phyloP scores from a whole-genome alignment of 495 filamentous ascomycete genomes.

The Viridothelium virens region DNA sequence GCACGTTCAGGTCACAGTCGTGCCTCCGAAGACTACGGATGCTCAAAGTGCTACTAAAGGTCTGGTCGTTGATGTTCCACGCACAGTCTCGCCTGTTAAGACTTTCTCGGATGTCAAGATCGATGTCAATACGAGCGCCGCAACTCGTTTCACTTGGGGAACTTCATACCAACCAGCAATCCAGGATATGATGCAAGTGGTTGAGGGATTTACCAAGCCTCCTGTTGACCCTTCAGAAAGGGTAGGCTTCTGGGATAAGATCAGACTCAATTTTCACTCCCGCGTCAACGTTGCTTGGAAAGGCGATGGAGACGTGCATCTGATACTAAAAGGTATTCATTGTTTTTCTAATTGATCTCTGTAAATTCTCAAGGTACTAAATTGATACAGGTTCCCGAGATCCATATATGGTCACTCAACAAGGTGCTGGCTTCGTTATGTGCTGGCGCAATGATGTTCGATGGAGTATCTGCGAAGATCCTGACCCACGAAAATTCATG shows the following conservation, averaged over 20 bases:
- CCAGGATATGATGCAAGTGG: slow-evolving; percentile 99
- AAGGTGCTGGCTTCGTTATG: slow-evolving; percentile 93
- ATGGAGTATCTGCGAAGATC: slow-evolving; percentile 71
- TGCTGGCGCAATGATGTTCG: slow-evolving; percentile 90
- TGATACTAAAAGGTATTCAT: slow-evolving; percentile 71
- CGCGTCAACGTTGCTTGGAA: slow-evolving; percentile 81
- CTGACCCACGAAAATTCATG: slow-evolving; percentile 90
- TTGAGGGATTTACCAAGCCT: slow-evolving; percentile 94
- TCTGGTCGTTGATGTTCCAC: slow-evolving; percentile 76
- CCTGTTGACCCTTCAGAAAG: slow-evolving; percentile 88
- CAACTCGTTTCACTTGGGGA: slow-evolving; percentile 93
- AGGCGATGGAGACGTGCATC: slow-evolving; percentile 90
- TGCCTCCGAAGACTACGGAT: slow-evolving; percentile 56
- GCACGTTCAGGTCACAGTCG: slow-evolving; percentile 73
- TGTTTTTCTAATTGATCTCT: not conserved
- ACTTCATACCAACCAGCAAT: slow-evolving; percentile 97
- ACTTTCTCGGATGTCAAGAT: slow-evolving; percentile 87
- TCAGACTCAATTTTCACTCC: slow-evolving; percentile 91
- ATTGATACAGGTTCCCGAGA: slow-evolving; percentile 60
- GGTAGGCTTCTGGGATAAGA: slow-evolving; percentile 99
- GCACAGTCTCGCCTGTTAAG: slow-evolving; percentile 91
- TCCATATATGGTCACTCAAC: slow-evolving; percentile 85
- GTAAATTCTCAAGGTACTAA: slow-evolving; percentile 5
- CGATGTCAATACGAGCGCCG: slow-evolving; percentile 84
- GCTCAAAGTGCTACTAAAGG: slow-evolving; percentile 32